A percentile compares a stretch with the other conserved stretches of the same genome.
phyloP scores from a whole-genome alignment of 1,284 basidiomycete species.

The Trichosporon ovoides region DNA sequence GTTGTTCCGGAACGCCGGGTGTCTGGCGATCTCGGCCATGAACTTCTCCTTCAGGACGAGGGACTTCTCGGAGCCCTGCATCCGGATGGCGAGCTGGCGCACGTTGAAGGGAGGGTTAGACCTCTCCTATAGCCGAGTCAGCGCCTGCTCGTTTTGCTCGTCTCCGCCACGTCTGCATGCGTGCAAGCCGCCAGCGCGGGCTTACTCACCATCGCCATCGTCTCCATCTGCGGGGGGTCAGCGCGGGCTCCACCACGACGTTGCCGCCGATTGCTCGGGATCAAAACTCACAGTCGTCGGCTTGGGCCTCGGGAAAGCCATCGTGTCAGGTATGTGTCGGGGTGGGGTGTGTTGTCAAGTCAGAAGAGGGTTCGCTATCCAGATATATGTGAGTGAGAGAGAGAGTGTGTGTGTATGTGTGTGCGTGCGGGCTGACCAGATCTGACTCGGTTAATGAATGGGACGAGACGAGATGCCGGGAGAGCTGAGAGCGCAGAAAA shows the following conservation, averaged over 20 bases:
- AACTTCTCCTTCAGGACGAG: conserved; percentile 50
- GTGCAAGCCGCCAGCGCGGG: not conserved
- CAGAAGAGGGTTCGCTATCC: not conserved
- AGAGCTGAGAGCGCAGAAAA: not conserved
- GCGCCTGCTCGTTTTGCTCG: not conserved
- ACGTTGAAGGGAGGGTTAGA: conserved; percentile 53
- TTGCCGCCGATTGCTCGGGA: not conserved
- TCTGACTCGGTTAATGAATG: not conserved
- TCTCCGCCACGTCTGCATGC: not conserved
- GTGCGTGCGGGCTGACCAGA: not conserved
- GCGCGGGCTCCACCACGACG: not conserved
- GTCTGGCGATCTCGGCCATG: conserved; percentile 54
- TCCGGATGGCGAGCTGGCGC: conserved; percentile 45
- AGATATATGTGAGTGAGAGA: too few species aligned
- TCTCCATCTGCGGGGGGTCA: conserved; percentile 38
- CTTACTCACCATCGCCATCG: conserved; percentile 41
- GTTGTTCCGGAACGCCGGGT: conserved; percentile 53
- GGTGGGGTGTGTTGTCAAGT: not conserved
- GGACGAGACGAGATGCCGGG: not conserved
- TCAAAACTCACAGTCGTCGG: conserved; percentile 41
- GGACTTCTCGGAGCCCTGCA: conserved; percentile 47
- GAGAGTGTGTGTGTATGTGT: too few species aligned
- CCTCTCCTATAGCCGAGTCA: conserved; percentile 44
- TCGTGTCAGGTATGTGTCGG: conserved; percentile 12
- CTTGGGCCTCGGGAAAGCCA: conserved; percentile 48